Evolutionary conservation across 1,139 yeast genomes (phyloP), one percentile per base, ranked within the genome.

Genomic region (Meyerozyma carpophila): DNA sequence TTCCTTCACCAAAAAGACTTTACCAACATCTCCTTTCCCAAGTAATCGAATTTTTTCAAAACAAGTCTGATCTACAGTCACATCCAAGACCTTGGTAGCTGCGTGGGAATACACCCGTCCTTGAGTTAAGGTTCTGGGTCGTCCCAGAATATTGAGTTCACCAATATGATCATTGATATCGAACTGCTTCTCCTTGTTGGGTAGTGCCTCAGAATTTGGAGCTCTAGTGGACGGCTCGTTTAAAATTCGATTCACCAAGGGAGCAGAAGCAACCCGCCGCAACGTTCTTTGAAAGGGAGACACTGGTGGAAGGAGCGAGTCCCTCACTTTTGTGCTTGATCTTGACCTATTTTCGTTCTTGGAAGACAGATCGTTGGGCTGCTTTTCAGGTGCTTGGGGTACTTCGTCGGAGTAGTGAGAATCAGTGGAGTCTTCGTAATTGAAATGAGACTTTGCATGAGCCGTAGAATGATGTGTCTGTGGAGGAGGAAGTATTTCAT

Each of bases 21-120:
- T 90, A 4, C 99, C 99, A 37, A 94, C 98, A 57, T 94, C 99
- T 43, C 99, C 99, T 59, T 89, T 89, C 4, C 99, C 99, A 44
- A 94, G 69, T 27, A 93, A 66, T 51, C 89, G 80, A 46, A 94
- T 79, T 60, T 90, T 93, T 53, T 91, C 96, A 63, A 94, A 94
- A 34, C 93, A 85, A 43, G 79, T 76, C 2, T 95, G 95, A 3
- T 85, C 79, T 9, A 94, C 99, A 57, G 84, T 88, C 7, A 83
- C 94, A 50, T 81, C 82, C 50, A 84, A 70, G 24, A 88, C 74
- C 52, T 84, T 84, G 40, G 85, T 84, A 14, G 95, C 82, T 41
- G 81, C 77, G 47, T 80, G 76, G 11, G 90, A 80, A 58, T 87
- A 87, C 50, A 84, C 80, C 48, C 94, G 70, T 43, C 81, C 78